phyloP scores from a whole-genome alignment of 2,329 filamentous ascomycete genomes.

The Bipolaris oryzae region DNA sequence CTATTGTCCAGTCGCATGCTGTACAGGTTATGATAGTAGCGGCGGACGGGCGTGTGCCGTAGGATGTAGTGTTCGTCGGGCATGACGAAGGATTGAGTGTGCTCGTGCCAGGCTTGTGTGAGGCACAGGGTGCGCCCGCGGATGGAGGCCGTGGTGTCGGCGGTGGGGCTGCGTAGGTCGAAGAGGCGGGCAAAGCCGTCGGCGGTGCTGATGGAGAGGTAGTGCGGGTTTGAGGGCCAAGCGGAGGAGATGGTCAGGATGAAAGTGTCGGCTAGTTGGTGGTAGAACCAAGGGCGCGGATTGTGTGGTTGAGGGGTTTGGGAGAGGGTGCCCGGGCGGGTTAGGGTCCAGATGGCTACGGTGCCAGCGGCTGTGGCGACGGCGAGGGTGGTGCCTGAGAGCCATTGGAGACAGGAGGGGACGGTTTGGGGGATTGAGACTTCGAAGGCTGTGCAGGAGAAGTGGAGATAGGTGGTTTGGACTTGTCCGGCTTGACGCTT shows the following conservation, averaged over 20 bases:
- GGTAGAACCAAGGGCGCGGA: constrained; percentile 52
- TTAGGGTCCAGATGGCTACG: constrained; percentile 60
- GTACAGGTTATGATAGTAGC: constrained; percentile 57
- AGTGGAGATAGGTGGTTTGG: constrained; percentile 46
- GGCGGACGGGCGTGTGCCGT: constrained; percentile 56
- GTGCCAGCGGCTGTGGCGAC: constrained; percentile 63
- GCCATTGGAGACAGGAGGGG: constrained; percentile 63
- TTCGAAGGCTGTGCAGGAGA: constrained; percentile 58
- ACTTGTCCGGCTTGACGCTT: constrained; percentile 8
- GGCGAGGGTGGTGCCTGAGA: constrained; percentile 61
- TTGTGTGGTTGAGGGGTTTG: constrained; percentile 1
- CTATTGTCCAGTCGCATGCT: constrained; percentile 46
- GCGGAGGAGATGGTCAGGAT: constrained; percentile 56
- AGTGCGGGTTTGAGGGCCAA: constrained; percentile 60
- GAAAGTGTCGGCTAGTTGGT: constrained; percentile 54
- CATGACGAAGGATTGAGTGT: constrained; percentile 59
- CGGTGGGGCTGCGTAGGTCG: constrained; percentile 57
- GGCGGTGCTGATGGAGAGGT: constrained; percentile 60
- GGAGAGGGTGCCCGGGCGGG: constrained; percentile 43
- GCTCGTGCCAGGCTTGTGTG: constrained; percentile 61
- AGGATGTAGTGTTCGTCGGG: constrained; percentile 62
- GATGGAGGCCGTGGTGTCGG: constrained; percentile 53
- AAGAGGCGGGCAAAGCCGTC: constrained; percentile 62
- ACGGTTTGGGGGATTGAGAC: constrained; percentile 58
- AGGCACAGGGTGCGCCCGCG: constrained; percentile 58